phyloP scores from a whole-genome alignment of 345 rosid genomes.

The Pugionium dolabratum region DNA sequence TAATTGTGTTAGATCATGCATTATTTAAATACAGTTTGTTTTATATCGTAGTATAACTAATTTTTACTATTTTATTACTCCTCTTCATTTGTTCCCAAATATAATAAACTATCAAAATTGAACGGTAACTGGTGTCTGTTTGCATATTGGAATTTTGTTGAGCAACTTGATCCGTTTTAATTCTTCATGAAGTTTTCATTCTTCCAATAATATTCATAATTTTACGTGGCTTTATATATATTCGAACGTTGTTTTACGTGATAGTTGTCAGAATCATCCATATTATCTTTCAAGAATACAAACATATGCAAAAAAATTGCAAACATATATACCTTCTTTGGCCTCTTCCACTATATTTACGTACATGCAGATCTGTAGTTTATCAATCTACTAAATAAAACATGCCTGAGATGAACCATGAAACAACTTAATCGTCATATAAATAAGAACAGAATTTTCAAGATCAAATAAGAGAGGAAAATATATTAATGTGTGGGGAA shows the following conservation, averaged over 20 bases:
- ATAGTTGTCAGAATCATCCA: conserved; percentile 29
- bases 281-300: conserved; percentile 34
- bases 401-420: conserved; percentile 3
- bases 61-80: too few species aligned
- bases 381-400: not conserved
- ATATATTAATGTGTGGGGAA: conserved; percentile 1
- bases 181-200: not conserved
- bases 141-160: conserved; percentile 30
- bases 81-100: not conserved
- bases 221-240: conserved; percentile 4
- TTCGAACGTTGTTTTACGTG: not conserved
- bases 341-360: conserved; percentile 11
- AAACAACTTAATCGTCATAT: not conserved
- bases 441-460: not conserved
- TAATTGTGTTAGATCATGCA: too few species aligned
- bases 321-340: not conserved
- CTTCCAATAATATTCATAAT: not conserved
- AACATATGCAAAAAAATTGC: conserved; percentile 23
- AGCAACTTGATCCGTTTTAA: conserved; percentile 30
- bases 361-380: conserved; percentile 15
- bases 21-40: too few species aligned
- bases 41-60: too few species aligned
- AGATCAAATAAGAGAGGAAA: not conserved
- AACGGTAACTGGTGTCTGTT: conserved; percentile 26
- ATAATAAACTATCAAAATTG: conserved; percentile 5